phyloP scores from a whole-genome alignment of 2,329 filamentous ascomycete genomes.

The Pseudogymnoascus sp. region DNA sequence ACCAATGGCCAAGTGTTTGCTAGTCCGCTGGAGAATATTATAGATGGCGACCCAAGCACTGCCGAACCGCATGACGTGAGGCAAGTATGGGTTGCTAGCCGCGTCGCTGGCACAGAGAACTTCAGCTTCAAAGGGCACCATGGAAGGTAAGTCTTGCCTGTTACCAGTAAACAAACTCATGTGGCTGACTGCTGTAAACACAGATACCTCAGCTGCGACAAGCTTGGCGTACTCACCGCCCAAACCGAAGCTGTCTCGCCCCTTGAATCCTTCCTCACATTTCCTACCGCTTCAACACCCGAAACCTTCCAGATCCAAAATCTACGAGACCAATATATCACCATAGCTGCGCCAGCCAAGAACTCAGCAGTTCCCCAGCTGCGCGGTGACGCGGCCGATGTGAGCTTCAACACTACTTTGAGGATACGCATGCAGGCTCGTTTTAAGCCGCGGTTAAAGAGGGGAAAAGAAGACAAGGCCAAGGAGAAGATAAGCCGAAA shows the following conservation, averaged over 20 bases:
- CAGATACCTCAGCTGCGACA: conserved; percentile 81
- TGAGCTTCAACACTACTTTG: conserved; percentile 63
- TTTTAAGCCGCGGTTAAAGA: conserved; percentile 79
- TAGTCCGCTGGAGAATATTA: conserved; percentile 74
- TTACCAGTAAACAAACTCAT: not conserved
- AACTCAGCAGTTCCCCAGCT: conserved; percentile 51
- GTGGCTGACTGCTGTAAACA: conserved; percentile 8
- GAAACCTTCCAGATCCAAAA: conserved; percentile 71
- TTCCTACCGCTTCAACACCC: conserved; percentile 55
- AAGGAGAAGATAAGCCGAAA: conserved; percentile 77
- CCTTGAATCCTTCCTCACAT: conserved; percentile 71
- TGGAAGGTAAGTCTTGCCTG: conserved; percentile 52
- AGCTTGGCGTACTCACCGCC: conserved; percentile 69
- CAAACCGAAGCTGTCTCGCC: conserved; percentile 73
- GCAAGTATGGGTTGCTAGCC: conserved; percentile 89
- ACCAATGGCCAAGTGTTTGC: conserved; percentile 80
- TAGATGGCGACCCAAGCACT: conserved; percentile 72
- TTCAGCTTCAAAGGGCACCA: conserved; percentile 87
- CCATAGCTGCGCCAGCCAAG: conserved; percentile 48
- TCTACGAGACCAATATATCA: conserved; percentile 61
- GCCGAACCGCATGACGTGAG: conserved; percentile 93
- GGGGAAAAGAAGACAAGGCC: conserved; percentile 74
- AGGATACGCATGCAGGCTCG: conserved; percentile 89
- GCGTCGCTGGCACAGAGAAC: conserved; percentile 70
- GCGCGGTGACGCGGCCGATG: conserved; percentile 64